Evolutionary conservation across 352 stramenopile genomes (phyloP), one percentile per base, ranked within the genome.

Genomic region (Saprolegnia parasitica): DNA sequence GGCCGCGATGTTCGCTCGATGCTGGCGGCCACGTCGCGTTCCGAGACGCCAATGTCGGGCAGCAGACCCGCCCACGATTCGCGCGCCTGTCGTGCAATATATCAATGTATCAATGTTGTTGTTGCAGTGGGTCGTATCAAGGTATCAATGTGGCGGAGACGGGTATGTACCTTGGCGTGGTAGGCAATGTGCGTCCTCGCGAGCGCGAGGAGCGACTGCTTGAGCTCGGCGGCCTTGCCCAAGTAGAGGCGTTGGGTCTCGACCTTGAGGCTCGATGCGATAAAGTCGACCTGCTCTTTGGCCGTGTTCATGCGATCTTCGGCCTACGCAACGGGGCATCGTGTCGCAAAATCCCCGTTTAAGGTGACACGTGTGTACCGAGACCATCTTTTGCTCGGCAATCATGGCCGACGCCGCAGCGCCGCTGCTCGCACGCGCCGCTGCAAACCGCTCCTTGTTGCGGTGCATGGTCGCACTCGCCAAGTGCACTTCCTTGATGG

Each of bases 391-490:
- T 45, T 95, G 87, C 65, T 95, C 87, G 15, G 87, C 87, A 65
- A 84, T 80, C 85, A 95, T 93, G 6, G 87, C 87, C 64, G 87
- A 95, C 29, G 85, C 87, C 20, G 87, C 87, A 58, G 87, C 86
- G 0, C 87, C 87, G 65, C 85, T 95, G 71, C 87, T 95, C 35
- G 87, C 87, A 35, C 87, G 80, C 16, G 87, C 87, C 65, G 87
- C 87, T 20, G 87, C 87, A 72, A 95, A 95, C 0, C 86, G 79
- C 68, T 95, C 87, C 77, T 95, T 95, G 72, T 95, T 95, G 45
- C 87, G 75, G 65, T 95, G 87, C 87, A 95, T 95, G 63, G 83
- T 93, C 5, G 84, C 83, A 74, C 91, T 95, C n/a, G 87, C 85
- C 82, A 93, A 81, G 62, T 94, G 85, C 3, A 95, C 87, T 74